Base-by-base conservation (phyloP, 805 yeast species). In the Sugiyamaella marilandica region DNA sequence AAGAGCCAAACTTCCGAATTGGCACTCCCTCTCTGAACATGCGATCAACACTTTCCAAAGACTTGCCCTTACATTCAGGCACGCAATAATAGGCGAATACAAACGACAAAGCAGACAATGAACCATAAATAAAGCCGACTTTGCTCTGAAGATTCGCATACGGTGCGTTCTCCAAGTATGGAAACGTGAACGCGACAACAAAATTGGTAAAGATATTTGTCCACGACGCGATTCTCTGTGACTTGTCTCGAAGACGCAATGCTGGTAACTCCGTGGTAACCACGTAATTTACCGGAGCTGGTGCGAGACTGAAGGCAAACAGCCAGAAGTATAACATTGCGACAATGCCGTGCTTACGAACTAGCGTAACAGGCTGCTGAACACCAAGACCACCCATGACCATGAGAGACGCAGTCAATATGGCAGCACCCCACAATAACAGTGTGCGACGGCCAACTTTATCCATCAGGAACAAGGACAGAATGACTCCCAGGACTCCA, bases 1-100 rank as follows among this genome's bases (percentile, higher is more conserved):
- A 39, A 39, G 43, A 39, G 11, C 43, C 43, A 39, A 39, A 39
- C 5, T 39, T 11, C 4, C 43, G 43, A 39, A 39, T 19, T 14
- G 68, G 59, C 39, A 71, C 72, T 59, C 69, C 70, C 47, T 71
- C 69, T 31, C 75, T 66, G 62, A 73, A 77, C 75, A 83, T 72
- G 64, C 79, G 83, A 67, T 87, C 90, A 58, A 87, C 87, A 70
- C 87, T 89, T 71, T 87, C 95, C 67, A 88, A 77, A 44, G 87
- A 77, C 63, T 87, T 77, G 54, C 95, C 95, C 73, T 81, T 82
- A 52, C 95, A 88, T 71, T 86, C 92, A 62, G 82, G 82, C 55
- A 88, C 81, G 60, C 77, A 77, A 75, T 87, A 82, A 75, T 78
- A 82, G 50, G 86, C 86, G 68, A 84, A 88, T 70, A 84, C 74